Evolutionary conservation across 345 rosid genomes (phyloP).

Genomic region (Eutrema yunnanense): DNA sequence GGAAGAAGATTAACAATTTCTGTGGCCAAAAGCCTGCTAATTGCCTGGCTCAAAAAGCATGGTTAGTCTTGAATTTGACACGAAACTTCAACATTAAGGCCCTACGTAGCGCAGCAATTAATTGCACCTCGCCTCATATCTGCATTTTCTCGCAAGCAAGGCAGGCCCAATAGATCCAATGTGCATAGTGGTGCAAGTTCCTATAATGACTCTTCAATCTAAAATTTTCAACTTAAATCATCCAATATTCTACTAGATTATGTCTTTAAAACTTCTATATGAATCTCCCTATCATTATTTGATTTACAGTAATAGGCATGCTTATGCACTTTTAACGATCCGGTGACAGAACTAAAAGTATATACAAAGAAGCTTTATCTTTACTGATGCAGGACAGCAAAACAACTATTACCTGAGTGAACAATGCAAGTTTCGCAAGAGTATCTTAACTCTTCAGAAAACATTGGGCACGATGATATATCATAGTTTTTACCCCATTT

Average conservation of each 20-base stretch:
- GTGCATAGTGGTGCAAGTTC: constrained; percentile 99
- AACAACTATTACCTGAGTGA: constrained; percentile 55
- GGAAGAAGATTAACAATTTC: constrained; percentile 91
- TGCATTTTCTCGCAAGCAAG: constrained; percentile 71
- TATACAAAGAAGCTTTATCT: background rate
- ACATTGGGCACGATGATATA: constrained; percentile 80
- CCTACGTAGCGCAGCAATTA: constrained; percentile 75
- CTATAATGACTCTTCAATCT: constrained; percentile 96
- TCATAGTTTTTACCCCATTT: no score
- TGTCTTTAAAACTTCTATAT: background rate
- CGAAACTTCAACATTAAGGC: constrained; percentile 80
- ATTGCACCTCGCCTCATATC: constrained; percentile 76
- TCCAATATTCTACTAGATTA: background rate
- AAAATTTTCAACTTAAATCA: constrained; percentile 15
- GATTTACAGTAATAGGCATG: background rate
- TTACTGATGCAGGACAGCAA: background rate
- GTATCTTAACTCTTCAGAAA: constrained; percentile 79
- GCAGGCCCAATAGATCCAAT: constrained; percentile 82
- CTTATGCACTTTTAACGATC: no score
- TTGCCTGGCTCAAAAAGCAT: constrained; percentile 71
- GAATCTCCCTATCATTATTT: background rate
- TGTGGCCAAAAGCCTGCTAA: constrained; percentile 63
- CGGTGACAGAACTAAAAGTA: constrained; percentile 2
- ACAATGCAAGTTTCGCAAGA: constrained; percentile 65
- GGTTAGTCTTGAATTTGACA: constrained; percentile 91